Conservation (phyloP, 148 eudicot species). For the Diospyros lotus region DNA sequence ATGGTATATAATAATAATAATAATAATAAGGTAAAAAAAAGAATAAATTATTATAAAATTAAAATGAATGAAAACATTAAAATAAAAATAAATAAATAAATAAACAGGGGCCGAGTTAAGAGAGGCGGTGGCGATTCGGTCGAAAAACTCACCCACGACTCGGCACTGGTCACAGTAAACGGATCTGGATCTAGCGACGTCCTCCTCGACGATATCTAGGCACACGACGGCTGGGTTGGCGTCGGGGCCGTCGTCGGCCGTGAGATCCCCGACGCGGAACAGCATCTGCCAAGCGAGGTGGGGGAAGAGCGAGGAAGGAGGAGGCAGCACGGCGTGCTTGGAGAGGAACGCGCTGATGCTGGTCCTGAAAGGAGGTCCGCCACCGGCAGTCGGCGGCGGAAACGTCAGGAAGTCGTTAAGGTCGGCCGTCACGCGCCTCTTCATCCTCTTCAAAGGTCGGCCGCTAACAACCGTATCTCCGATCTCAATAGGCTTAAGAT, state of each 20-base stretch:
- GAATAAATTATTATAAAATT: too few species aligned
- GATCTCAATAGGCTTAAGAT: conserved; percentile 1
- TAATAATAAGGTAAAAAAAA: too few species aligned
- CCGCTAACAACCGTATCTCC: conserved; percentile 61
- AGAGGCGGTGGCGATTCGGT: conserved; percentile 19
- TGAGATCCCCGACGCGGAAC: conserved; percentile 51
- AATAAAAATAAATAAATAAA: background rate
- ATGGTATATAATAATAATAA: too few species aligned
- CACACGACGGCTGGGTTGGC: conserved; percentile 38
- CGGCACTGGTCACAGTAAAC: conserved; percentile 90
- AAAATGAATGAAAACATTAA: too few species aligned
- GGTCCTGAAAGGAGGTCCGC: conserved; percentile 48
- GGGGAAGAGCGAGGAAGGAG: conserved; percentile 59
- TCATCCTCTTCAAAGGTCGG: conserved; percentile 66
- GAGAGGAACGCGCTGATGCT: conserved; percentile 50
- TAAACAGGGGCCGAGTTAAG: background rate
- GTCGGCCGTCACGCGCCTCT: conserved; percentile 83
- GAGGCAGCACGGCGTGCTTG: conserved; percentile 59
- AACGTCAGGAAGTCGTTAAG: conserved; percentile 60
- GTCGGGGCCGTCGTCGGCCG: conserved; percentile 21
- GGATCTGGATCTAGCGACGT: conserved; percentile 75
- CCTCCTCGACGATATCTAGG: conserved; percentile 85
- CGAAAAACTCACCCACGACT: conserved; percentile 79
- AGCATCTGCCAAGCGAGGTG: conserved; percentile 81
- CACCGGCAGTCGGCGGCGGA: conserved; percentile 28